These are phyloP conservation scores for Fusarium haematococcum DNA, from an alignment of 2,329 filamentous ascomycete species.

Conservation along the genomic window DNA sequence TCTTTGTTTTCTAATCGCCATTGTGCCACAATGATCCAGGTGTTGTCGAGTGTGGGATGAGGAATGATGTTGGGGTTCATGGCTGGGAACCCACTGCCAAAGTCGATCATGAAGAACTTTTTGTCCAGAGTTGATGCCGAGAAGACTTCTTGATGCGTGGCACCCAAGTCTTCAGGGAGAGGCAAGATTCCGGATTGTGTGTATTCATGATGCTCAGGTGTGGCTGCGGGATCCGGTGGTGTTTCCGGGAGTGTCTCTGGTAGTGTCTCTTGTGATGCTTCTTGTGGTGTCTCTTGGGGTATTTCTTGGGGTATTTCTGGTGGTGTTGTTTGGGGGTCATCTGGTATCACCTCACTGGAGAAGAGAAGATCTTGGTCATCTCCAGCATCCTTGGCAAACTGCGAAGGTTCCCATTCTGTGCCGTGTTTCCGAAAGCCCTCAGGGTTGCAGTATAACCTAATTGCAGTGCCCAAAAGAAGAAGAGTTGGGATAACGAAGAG, in stretches of 20 bases:
- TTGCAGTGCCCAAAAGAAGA: constrained; percentile 45
- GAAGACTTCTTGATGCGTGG: constrained; percentile 54
- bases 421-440: constrained; percentile 1
- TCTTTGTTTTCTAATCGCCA: constrained; percentile 44
- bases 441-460: constrained; percentile 34
- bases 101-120: constrained; percentile 63
- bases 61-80: constrained; percentile 70
- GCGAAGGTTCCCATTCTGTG: constrained; percentile 16
- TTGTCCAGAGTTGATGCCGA: constrained; percentile 59
- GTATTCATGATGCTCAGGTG: background rate
- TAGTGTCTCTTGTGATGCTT: background rate
- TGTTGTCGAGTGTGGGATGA: constrained; percentile 60
- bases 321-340: background rate
- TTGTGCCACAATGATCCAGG: constrained; percentile 66
- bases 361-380: constrained; percentile 1
- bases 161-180: background rate
- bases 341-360: background rate
- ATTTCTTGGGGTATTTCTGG: background rate
- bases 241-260: background rate
- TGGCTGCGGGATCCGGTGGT: background rate
- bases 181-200: background rate
- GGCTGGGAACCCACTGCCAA: constrained; percentile 52
- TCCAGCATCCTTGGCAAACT: constrained; percentile 1
- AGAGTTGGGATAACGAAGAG: constrained; percentile 47
- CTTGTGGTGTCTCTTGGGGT: background rate